Conservation (phyloP, 108 stramenopile species). For the Pseudonitzschia multiseries region DNA sequence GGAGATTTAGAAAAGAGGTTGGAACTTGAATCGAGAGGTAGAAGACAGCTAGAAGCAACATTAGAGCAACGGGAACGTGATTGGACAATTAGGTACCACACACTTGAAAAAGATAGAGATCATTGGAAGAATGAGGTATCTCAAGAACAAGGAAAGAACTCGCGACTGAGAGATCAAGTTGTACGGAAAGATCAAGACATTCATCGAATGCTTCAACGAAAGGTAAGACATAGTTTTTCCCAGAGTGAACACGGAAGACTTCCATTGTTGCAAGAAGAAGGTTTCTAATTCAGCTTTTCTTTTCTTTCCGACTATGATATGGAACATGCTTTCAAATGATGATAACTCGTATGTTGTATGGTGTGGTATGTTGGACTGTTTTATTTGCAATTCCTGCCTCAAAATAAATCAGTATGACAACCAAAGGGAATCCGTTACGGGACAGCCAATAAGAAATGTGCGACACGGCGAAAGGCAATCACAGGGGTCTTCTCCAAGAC, state of each 20-base stretch:
- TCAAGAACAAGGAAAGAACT: constrained; percentile 50
- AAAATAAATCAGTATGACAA: constrained; percentile 40
- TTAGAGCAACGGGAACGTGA: constrained; percentile 52
- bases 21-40: constrained; percentile 39
- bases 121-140: constrained; percentile 44
- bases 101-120: constrained; percentile 50
- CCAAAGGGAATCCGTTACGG: constrained; percentile 21
- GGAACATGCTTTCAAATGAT: neutral
- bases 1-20: constrained; percentile 51
- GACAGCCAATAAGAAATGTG: constrained; percentile 27
- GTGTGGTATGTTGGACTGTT: neutral
- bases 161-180: constrained; percentile 44
- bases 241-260: neutral
- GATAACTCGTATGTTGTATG: neutral
- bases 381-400: no score
- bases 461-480: constrained; percentile 22
- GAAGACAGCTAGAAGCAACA: constrained; percentile 47
- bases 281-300: neutral
- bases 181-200: constrained; percentile 70
- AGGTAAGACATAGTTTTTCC: constrained; percentile 42
- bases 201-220: constrained; percentile 59
- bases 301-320: neutral
- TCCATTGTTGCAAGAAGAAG: no score
- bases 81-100: constrained; percentile 44
- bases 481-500: constrained; percentile 3